These are phyloP conservation scores for Hanseniaspora taiwanica DNA, from an alignment of 805 yeast genomes.

Conservation along the genomic window DNA sequence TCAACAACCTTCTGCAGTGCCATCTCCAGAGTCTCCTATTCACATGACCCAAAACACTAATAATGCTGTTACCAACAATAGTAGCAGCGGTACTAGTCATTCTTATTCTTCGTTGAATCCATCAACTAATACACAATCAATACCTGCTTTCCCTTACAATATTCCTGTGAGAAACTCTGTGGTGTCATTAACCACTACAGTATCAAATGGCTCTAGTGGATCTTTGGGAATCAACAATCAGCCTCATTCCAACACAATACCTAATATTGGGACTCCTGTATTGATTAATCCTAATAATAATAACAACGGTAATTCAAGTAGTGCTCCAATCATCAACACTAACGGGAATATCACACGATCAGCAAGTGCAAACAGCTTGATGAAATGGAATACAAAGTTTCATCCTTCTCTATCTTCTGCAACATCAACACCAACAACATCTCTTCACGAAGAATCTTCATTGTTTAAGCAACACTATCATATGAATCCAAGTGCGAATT, in stretches of 20 bases:
- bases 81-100: too few species aligned
- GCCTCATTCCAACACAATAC: too few species aligned
- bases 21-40: background rate
- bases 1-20: background rate
- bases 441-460: background rate
- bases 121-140: too few species aligned
- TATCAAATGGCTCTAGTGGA: background rate
- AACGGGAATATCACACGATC: background rate
- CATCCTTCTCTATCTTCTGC: conserved; percentile 1
- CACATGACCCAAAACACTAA: too few species aligned
- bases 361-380: conserved; percentile 1
- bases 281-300: too few species aligned
- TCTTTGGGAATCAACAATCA: too few species aligned
- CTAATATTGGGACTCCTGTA: too few species aligned
- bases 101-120: too few species aligned
- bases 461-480: background rate
- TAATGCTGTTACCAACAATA: too few species aligned
- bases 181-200: background rate
- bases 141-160: too few species aligned
- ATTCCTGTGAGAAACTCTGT: too few species aligned
- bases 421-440: background rate
- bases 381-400: background rate
- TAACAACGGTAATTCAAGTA: too few species aligned
- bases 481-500: background rate
- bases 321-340: background rate